Evolutionary conservation across 768 basidiomycete genomes (phyloP).

Genomic region (Paxillus rubicundulus): DNA sequence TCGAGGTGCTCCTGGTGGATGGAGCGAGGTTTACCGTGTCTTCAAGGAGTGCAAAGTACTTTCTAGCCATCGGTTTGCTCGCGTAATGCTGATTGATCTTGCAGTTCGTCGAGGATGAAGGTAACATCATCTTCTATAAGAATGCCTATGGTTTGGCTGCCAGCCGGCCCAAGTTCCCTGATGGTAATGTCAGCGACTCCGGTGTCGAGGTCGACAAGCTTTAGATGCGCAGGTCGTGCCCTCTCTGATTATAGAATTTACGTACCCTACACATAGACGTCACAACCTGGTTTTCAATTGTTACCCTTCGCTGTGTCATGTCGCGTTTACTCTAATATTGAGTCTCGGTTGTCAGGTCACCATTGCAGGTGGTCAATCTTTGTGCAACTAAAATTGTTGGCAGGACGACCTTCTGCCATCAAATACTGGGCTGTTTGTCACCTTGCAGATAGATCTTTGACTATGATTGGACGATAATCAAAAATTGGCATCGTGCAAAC

Average conservation of each 20-base stretch:
- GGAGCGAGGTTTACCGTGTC: conserved; percentile 78
- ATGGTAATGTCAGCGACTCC: conserved; percentile 59
- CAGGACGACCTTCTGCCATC: no score
- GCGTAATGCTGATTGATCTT: neutral
- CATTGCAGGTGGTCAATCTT: no score
- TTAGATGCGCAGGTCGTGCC: conserved; percentile 18
- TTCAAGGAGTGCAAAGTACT: conserved; percentile 72
- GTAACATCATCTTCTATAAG: conserved; percentile 89
- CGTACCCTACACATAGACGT: conserved; percentile 6
- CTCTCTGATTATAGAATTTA: neutral
- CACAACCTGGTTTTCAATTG: neutral
- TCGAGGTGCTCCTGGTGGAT: conserved; percentile 72
- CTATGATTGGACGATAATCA: no score
- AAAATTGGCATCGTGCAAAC: no score
- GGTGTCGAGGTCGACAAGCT: conserved; percentile 55
- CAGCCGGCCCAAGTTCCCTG: conserved; percentile 62
- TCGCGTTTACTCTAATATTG: no score
- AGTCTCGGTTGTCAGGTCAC: no score
- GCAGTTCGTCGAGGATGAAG: conserved; percentile 91
- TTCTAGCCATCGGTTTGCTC: neutral
- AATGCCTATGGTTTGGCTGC: conserved; percentile 78
- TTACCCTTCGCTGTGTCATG: no score
- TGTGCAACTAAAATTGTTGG: no score
- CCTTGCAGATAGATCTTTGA: no score
- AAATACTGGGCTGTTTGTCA: no score